Percentiles rank a stretch among this genome's conserved stretches.
Evolutionary conservation across 768 basidiomycete genomes (phyloP).

Genomic region (Symmetrospora coprosmae): DNA sequence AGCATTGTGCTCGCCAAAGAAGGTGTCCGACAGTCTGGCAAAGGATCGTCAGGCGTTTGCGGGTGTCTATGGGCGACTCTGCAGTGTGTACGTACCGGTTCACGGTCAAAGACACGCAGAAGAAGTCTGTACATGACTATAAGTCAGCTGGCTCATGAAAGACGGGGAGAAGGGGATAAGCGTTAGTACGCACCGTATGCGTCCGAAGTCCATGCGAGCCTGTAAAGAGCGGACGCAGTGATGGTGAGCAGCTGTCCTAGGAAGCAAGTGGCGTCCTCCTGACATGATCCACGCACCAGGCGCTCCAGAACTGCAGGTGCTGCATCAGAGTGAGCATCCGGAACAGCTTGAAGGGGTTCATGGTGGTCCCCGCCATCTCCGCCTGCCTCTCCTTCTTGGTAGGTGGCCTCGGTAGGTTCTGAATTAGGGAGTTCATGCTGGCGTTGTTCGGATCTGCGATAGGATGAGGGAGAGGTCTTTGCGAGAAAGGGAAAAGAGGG

Average conservation of each 20-base stretch:
- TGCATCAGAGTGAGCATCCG: neutral
- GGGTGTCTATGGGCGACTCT: conserved; percentile 27
- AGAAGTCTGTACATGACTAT: conserved; percentile 35
- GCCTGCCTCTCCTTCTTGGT: conserved; percentile 7
- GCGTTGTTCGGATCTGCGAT: no score
- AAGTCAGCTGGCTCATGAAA: neutral
- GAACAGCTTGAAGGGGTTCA: conserved; percentile 11
- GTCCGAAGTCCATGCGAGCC: conserved; percentile 76
- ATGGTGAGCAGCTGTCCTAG: neutral
- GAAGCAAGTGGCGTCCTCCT: neutral
- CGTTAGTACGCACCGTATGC: conserved; percentile 53
- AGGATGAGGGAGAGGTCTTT: no score
- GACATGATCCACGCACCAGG: neutral
- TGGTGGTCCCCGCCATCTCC: neutral
- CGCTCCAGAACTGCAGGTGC: conserved; percentile 6
- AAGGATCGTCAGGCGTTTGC: no score
- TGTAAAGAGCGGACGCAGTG: neutral
- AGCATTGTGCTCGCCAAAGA: conserved; percentile 30
- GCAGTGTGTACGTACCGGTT: conserved; percentile 34
- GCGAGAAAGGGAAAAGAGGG: no score
- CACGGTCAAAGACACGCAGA: conserved; percentile 45
- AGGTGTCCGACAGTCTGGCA: conserved; percentile 15
- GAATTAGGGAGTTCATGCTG: conserved; percentile 27
- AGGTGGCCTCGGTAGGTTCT: conserved; percentile 22
- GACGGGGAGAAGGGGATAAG: conserved; percentile 19